Conservation (phyloP, 306 rosid genomes). For the Quercus cerris region DNA sequence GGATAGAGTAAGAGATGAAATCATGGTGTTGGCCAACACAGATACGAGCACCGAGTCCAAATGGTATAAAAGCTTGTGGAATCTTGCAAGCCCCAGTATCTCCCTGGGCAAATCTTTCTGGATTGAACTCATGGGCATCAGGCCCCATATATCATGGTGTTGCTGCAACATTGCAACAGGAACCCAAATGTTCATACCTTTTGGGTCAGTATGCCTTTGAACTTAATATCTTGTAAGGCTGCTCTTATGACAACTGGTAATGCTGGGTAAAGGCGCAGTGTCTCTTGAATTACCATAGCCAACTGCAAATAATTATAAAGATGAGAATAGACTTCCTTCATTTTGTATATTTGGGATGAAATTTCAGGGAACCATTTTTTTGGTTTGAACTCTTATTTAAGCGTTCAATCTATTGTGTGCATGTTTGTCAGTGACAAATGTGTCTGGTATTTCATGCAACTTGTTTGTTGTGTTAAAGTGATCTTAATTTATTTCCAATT, state of each 20-base stretch:
- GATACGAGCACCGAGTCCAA: constrained; percentile 19
- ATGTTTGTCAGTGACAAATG: too few relatives aligned
- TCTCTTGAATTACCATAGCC: constrained; percentile 25
- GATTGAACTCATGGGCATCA: constrained; percentile 20
- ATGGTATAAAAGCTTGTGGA: constrained; percentile 27
- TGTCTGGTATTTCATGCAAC: too few relatives aligned
- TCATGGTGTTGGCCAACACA: constrained; percentile 17
- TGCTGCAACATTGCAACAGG: constrained; percentile 1
- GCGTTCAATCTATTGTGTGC: too few relatives aligned
- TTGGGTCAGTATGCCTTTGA: constrained; percentile 6
- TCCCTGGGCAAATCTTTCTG: constrained; percentile 6
- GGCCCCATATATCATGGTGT: constrained; percentile 21
- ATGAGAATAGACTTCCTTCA: too few relatives aligned
- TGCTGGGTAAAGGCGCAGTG: constrained; percentile 27
- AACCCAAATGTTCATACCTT: constrained; percentile 26
- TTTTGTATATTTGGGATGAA: too few relatives aligned
- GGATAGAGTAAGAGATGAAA: background rate
- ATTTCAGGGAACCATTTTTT: too few relatives aligned
- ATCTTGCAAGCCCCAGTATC: constrained; percentile 14
- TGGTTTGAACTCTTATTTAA: too few relatives aligned
- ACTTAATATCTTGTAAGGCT: constrained; percentile 19
- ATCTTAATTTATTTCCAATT: too few relatives aligned
- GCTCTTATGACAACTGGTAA: constrained; percentile 14
- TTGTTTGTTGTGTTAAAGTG: too few relatives aligned
- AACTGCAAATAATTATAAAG: background rate